These are phyloP conservation scores for Ogataea chonburiensis DNA, from an alignment of 805 yeast species.

Conservation along the genomic window DNA sequence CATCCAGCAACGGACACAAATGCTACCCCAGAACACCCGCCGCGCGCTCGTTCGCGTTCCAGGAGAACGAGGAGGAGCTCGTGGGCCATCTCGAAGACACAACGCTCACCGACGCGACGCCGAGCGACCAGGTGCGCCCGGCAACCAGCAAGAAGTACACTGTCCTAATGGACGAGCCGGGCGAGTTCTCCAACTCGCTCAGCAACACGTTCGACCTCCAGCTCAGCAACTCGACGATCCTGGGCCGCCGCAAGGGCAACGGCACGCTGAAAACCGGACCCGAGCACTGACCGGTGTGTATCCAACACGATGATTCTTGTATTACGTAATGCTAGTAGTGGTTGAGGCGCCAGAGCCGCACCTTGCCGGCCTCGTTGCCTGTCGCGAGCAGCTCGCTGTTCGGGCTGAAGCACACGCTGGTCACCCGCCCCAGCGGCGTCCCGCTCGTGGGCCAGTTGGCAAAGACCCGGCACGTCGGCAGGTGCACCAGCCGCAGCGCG, in stretches of 20 bases:
- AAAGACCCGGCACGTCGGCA: constrained; percentile 84
- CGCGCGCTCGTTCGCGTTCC: constrained; percentile 13
- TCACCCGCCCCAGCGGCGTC: constrained; percentile 94
- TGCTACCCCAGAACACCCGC: constrained; percentile 23
- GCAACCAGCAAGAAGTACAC: constrained; percentile 14
- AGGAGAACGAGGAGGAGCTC: constrained; percentile 11
- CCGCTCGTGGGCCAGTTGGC: constrained; percentile 97
- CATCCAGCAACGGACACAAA: constrained; percentile 4
- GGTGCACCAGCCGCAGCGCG: constrained; percentile 80
- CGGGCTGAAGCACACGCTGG: constrained; percentile 75
- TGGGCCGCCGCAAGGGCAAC: constrained; percentile 49
- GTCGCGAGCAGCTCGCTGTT: constrained; percentile 79
- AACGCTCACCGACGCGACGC: constrained; percentile 14
- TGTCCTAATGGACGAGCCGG: constrained; percentile 1
- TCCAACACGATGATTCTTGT: too few species aligned
- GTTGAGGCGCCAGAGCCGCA: constrained; percentile 82
- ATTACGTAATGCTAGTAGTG: constrained; percentile 53
- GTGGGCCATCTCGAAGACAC: constrained; percentile 7
- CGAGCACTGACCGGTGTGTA: not conserved
- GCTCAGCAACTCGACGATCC: constrained; percentile 61
- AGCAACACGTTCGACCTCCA: constrained; percentile 49
- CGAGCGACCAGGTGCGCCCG: constrained; percentile 12
- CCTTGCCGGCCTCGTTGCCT: constrained; percentile 90
- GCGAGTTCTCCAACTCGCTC: constrained; percentile 13
- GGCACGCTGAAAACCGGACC: constrained; percentile 25